These are phyloP conservation scores for Galerina sulciceps DNA, from an alignment of 768 basidiomycete genomes.

Conservation along the genomic window DNA sequence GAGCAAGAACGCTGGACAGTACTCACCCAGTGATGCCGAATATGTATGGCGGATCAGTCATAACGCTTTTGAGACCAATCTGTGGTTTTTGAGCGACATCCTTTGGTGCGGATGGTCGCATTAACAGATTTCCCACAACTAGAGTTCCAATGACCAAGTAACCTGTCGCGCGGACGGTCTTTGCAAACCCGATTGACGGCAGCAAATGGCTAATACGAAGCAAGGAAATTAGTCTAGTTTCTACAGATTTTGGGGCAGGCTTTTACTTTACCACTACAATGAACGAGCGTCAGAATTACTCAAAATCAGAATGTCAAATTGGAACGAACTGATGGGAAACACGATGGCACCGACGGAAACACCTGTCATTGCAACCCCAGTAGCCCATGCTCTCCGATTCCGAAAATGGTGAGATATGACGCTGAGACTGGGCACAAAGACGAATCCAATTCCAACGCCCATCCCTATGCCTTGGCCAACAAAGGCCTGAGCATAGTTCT, in stretches of 20 bases:
- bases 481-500: constrained; percentile 33
- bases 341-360: constrained; percentile 37
- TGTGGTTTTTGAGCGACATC: neutral
- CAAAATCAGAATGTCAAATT: neutral
- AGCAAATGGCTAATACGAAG: constrained; percentile 25
- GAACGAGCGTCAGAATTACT: neutral
- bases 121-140: constrained; percentile 27
- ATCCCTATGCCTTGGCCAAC: constrained; percentile 57
- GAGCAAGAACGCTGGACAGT: neutral
- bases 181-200: constrained; percentile 26
- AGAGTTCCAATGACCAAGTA: constrained; percentile 28
- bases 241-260: neutral
- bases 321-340: constrained; percentile 34
- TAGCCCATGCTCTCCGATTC: constrained; percentile 35
- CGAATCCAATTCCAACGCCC: constrained; percentile 47
- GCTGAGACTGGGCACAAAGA: constrained; percentile 49
- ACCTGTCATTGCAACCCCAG: constrained; percentile 44
- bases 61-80: constrained; percentile 27
- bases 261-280: constrained; percentile 25
- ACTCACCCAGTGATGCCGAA: constrained; percentile 24
- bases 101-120: constrained; percentile 17
- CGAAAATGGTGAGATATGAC: constrained; percentile 47
- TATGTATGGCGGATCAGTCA: constrained; percentile 31
- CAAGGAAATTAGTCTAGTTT: neutral
- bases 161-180: constrained; percentile 26